These are phyloP conservation scores for Fusarium sp. DNA, from an alignment of 2,329 filamentous ascomycete genomes.

Conservation along the genomic window DNA sequence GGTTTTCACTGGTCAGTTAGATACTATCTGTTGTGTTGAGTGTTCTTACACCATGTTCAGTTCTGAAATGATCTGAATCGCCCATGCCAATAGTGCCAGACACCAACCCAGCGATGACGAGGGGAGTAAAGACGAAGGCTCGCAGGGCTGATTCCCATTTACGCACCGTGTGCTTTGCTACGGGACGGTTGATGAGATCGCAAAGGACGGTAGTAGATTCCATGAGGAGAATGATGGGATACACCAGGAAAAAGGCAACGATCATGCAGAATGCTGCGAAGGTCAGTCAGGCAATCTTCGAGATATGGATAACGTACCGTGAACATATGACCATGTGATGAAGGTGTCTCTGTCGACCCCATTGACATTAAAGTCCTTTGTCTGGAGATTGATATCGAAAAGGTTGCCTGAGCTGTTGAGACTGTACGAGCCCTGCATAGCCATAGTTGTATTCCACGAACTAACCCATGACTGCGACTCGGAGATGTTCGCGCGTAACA, in stretches of 20 bases:
- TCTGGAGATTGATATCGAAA: neutral
- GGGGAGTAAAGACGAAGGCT: conserved; percentile 2
- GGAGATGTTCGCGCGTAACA: neutral
- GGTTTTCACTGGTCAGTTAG: accelerated
- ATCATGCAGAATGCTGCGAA: neutral
- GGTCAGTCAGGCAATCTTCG: neutral
- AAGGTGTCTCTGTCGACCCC: conserved; percentile 15
- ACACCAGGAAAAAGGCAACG: conserved; percentile 11
- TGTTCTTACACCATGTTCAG: conserved; percentile 9
- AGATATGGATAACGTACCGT: neutral
- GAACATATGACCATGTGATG: conserved; percentile 7
- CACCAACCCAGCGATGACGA: conserved; percentile 8
- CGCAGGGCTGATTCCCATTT: conserved; percentile 24
- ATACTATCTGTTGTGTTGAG: accelerated
- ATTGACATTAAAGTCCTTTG: conserved; percentile 8
- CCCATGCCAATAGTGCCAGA: conserved; percentile 17
- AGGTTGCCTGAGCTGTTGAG: conserved; percentile 11
- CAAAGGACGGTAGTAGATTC: conserved; percentile 13
- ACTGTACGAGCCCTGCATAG: neutral
- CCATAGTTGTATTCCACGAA: neutral
- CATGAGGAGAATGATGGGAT: conserved; percentile 11
- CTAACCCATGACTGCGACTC: neutral
- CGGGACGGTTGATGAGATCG: conserved; percentile 23
- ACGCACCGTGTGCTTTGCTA: conserved; percentile 11
- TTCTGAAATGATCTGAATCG: conserved; percentile 17